Conservation (phyloP, 257 asterid genomes). For the Hygrophila difformis region DNA sequence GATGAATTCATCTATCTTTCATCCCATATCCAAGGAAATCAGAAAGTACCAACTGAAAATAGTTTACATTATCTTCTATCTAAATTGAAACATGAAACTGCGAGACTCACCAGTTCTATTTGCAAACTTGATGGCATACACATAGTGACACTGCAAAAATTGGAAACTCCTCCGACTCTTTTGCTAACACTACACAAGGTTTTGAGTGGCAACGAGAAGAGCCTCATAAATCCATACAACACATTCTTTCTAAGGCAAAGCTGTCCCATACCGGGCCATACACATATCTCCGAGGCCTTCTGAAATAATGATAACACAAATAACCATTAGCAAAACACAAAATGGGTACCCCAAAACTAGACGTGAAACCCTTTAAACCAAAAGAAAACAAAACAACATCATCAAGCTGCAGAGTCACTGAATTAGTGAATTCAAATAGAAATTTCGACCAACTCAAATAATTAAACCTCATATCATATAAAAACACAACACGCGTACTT, state of each 20-base stretch:
- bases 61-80: no score
- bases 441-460: neutral
- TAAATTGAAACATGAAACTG: conserved; percentile 3
- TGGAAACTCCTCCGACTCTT: conserved; percentile 61
- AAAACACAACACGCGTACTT: neutral
- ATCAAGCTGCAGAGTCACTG: neutral
- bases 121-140: conserved; percentile 59
- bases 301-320: conserved; percentile 18
- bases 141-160: conserved; percentile 63
- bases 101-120: conserved; percentile 67
- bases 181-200: conserved; percentile 66
- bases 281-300: conserved; percentile 67
- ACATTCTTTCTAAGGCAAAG: conserved; percentile 75
- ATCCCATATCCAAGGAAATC: neutral
- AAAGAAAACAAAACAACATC: neutral
- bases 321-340: neutral
- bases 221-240: conserved; percentile 66
- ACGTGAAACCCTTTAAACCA: neutral
- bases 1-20: neutral
- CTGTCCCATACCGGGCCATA: conserved; percentile 88
- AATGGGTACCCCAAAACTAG: neutral
- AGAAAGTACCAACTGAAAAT: neutral
- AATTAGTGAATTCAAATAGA: neutral
- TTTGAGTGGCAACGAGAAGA: conserved; percentile 75
- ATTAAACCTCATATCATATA: neutral